These are phyloP conservation scores for Kondoa subrosea DNA, from an alignment of 768 basidiomycete genomes.

Conservation along the genomic window DNA sequence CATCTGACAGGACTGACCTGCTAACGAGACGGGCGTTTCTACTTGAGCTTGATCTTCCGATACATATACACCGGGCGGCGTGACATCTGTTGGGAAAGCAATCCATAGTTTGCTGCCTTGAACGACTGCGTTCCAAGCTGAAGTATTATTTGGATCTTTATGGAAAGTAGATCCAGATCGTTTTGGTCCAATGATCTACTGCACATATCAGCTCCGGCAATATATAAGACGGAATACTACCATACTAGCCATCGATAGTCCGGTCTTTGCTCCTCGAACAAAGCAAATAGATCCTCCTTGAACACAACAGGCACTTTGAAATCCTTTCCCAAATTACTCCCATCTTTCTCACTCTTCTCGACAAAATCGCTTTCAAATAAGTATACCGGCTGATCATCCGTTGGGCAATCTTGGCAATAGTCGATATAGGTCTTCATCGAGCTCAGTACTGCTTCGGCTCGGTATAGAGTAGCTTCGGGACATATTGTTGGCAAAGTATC, in stretches of 20 bases:
- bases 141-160: constrained; percentile 21
- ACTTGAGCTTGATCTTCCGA: constrained; percentile 20
- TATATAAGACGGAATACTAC: background rate
- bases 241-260: constrained; percentile 29
- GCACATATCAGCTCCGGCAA: background rate
- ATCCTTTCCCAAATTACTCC: constrained; percentile 12
- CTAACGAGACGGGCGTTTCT: constrained; percentile 17
- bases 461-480: constrained; percentile 16
- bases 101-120: constrained; percentile 26
- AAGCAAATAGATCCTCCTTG: constrained; percentile 25
- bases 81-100: constrained; percentile 26
- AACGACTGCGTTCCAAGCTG: constrained; percentile 27
- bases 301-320: constrained; percentile 24
- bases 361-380: constrained; percentile 29
- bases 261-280: constrained; percentile 25
- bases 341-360: constrained; percentile 14
- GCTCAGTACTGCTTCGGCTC: constrained; percentile 26
- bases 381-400: constrained; percentile 29
- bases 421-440: constrained; percentile 20
- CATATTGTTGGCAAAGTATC: constrained; percentile 21
- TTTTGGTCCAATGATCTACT: constrained; percentile 27
- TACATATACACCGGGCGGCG: constrained; percentile 28
- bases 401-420: constrained; percentile 23
- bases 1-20: constrained; percentile 12
- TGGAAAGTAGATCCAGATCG: constrained; percentile 29